Percentiles rank a stretch among this genome's conserved stretches.
phyloP scores from a whole-genome alignment of 352 stramenopile species.

The Phytophthora cactorum region DNA sequence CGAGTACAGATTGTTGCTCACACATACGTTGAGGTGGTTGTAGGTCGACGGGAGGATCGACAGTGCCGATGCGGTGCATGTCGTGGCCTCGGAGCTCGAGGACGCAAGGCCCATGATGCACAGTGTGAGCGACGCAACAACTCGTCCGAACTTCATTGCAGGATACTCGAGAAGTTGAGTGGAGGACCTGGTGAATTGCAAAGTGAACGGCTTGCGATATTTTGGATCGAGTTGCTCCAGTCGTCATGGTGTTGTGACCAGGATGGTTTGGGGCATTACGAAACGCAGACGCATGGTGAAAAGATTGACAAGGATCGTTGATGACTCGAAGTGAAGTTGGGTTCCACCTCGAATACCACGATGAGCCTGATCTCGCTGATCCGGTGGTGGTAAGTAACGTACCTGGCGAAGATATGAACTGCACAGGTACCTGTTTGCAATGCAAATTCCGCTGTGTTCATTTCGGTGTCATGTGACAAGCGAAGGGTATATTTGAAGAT shows the following conservation, averaged over 20 bases:
- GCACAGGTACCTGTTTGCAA: neutral
- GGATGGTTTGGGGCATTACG: slow-evolving; percentile 15
- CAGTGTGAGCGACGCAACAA: slow-evolving; percentile 19
- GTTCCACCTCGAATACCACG: slow-evolving; percentile 16
- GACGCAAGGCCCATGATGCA: slow-evolving; percentile 16
- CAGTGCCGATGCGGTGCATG: slow-evolving; percentile 32
- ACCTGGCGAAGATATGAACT: neutral
- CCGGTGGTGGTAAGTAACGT: no score
- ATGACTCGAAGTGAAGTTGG: no score
- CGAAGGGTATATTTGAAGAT: slow-evolving; percentile 11
- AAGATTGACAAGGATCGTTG: no score
- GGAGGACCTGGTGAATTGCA: slow-evolving; percentile 14
- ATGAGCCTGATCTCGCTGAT: slow-evolving; percentile 17
- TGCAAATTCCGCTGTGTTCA: neutral
- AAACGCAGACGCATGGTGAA: slow-evolving; percentile 28
- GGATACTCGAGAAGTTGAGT: slow-evolving; percentile 14
- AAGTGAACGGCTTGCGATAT: slow-evolving; percentile 11
- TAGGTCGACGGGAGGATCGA: slow-evolving; percentile 42
- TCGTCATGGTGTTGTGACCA: slow-evolving; percentile 6
- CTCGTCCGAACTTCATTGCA: slow-evolving; percentile 32
- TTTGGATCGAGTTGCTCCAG: neutral
- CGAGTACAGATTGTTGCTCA: slow-evolving; percentile 48
- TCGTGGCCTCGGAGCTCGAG: slow-evolving; percentile 13
- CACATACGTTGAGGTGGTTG: slow-evolving; percentile 44
- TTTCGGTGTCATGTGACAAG: neutral